These are phyloP conservation scores for Eutrema heterophyllum DNA, from an alignment of 345 rosid species.

Conservation along the genomic window DNA sequence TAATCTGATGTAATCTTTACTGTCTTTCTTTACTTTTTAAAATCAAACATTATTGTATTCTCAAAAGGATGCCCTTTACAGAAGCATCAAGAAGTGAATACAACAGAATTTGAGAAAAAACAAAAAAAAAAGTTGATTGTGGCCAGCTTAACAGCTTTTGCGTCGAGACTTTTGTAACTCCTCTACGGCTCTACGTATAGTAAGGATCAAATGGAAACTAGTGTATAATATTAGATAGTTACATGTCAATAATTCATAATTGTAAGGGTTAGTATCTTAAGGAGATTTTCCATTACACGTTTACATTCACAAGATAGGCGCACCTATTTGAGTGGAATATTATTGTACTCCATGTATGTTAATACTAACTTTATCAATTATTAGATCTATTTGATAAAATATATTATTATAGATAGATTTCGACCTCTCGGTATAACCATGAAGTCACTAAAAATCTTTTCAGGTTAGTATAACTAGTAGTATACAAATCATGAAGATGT, in stretches of 20 bases:
- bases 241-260: conserved; percentile 9
- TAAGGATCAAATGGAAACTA: no score
- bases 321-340: conserved; percentile 20
- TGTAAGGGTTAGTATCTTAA: conserved; percentile 3
- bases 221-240: neutral
- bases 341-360: conserved; percentile 12
- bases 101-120: no score
- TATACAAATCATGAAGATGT: neutral
- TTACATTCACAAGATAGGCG: neutral
- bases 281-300: conserved; percentile 4
- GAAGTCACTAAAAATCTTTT: neutral
- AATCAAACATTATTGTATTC: no score
- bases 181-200: neutral
- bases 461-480: neutral
- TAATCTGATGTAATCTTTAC: no score
- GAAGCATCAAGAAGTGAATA: no score
- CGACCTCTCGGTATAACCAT: neutral
- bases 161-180: no score
- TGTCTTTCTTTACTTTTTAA: no score
- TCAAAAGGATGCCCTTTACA: no score
- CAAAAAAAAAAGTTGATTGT: no score
- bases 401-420: conserved; percentile 8
- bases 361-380: conserved; percentile 16
- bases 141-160: no score
- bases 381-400: neutral